Conservation (phyloP, 176 grass and related monocot species). For the Oryza meridionalis region DNA sequence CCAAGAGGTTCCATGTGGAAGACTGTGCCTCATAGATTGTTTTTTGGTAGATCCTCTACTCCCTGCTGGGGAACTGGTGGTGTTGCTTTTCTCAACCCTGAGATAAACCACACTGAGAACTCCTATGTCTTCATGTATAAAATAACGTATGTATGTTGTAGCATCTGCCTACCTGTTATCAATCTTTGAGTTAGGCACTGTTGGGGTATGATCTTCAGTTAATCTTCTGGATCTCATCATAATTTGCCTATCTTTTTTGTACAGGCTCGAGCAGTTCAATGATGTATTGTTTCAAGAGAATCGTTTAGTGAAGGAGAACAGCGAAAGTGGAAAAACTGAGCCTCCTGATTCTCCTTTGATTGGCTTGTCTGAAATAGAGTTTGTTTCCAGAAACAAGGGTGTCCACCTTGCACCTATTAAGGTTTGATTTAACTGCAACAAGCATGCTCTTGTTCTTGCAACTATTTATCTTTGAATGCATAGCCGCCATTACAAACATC, state of each 20-base stretch:
- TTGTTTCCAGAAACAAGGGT: slow-evolving; percentile 64
- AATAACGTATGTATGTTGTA: slow-evolving; percentile 77
- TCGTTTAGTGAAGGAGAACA: slow-evolving; percentile 49
- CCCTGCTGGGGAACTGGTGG: slow-evolving; percentile 80
- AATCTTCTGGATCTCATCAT: slow-evolving; percentile 30
- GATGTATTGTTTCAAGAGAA: slow-evolving; percentile 93
- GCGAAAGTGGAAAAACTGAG: slow-evolving; percentile 21
- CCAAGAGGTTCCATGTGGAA: slow-evolving; percentile 77
- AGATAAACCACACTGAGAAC: slow-evolving; percentile 59
- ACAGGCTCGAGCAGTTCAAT: slow-evolving; percentile 96
- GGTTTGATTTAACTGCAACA: slow-evolving; percentile 52
- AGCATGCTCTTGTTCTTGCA: background rate
- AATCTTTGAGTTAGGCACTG: slow-evolving; percentile 15
- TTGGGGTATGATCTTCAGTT: slow-evolving; percentile 24
- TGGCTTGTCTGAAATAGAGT: slow-evolving; percentile 56
- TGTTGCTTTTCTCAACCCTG: slow-evolving; percentile 85
- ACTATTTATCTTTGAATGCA: slow-evolving; percentile 34
- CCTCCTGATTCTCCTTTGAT: slow-evolving; percentile 72
- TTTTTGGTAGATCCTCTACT: slow-evolving; percentile 76
- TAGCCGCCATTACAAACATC: slow-evolving; percentile 10
- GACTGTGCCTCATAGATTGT: slow-evolving; percentile 72
- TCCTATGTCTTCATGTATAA: slow-evolving; percentile 90
- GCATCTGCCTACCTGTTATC: background rate
- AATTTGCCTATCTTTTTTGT: slow-evolving; percentile 30
- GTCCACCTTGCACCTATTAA: slow-evolving; percentile 69